Conservation (phyloP, 805 yeast species). For the Candida manassasensis region DNA sequence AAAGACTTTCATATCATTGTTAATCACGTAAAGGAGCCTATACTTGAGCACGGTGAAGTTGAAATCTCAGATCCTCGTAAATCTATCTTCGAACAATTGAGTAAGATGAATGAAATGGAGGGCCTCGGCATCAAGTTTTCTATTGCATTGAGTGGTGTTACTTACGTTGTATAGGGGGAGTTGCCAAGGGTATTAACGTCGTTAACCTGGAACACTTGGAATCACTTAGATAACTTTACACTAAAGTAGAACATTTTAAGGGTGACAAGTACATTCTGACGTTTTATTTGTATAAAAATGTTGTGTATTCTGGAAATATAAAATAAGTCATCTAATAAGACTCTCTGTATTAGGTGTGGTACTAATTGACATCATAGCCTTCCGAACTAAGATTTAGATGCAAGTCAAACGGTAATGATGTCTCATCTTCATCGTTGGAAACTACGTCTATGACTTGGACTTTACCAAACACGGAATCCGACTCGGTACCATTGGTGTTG, state of each 20-base stretch:
- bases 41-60: slow-evolving; percentile 40
- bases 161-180: slow-evolving; percentile 13
- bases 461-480: slow-evolving; percentile 52
- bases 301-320: neutral
- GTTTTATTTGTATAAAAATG: slow-evolving; percentile 1
- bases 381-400: slow-evolving; percentile 55
- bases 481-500: slow-evolving; percentile 38
- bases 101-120: slow-evolving; percentile 27
- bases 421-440: slow-evolving; percentile 45
- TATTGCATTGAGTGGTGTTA: slow-evolving; percentile 53
- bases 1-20: slow-evolving; percentile 44
- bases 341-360: neutral
- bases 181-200: too few relatives aligned
- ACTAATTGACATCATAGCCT: slow-evolving; percentile 42
- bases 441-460: slow-evolving; percentile 61
- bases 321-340: neutral
- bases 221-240: too few relatives aligned
- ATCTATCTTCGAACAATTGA: slow-evolving; percentile 46
- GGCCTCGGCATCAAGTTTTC: slow-evolving; percentile 45
- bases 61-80: slow-evolving; percentile 51
- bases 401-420: slow-evolving; percentile 66
- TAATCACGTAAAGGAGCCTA: slow-evolving; percentile 45
- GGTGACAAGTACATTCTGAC: neutral
- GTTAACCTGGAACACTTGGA: too few relatives aligned
- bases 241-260: too few relatives aligned